Evolutionary conservation across 2,329 filamentous ascomycete genomes (phyloP), one percentile per base, ranked within the genome.

Genomic region (Xylariaceae sp.): DNA sequence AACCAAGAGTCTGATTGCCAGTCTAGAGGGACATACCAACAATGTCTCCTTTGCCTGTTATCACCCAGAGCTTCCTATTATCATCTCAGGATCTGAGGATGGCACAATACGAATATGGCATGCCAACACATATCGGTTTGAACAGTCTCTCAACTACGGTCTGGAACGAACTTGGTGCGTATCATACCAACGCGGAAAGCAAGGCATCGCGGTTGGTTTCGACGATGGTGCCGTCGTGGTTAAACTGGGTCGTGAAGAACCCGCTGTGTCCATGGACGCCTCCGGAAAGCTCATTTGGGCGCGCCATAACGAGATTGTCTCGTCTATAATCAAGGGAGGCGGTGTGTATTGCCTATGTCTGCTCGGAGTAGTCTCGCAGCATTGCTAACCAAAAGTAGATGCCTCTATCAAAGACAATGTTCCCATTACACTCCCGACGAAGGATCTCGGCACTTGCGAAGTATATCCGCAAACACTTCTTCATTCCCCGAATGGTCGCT

Each of bases 1-100:
- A 11, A 97, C 91, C 43, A 99, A 99, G 74, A 94, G 90, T 11
- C 77, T 97, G 58, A 96, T 97, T 66, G 94, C 94, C 30, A 97
- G 92, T 2, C 79, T 99, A 42, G 94, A 99, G 70, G 94, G 94
- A 27, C 94, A 99, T 70, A 95, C 90, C 30, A 96, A 91, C 71
- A 99, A 99, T 65, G 94, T 99, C 42, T 96, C 91, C 2, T 99
- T 97, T 65, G 94, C 94, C 44, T 95, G 91, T 71, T 99, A 97
- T 68, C 94, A 99, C 71, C 94, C 94, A 2, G 92, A 97, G 71
- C 76, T 99, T 43, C 94, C 94, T 2, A 86, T 99, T 58, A 99
- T 99, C 64, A 92, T 99, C 49, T 97, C 94, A 19, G 94, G 94
- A 62, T 97, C 92, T 22, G 94, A 99, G 71, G 94, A 99, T 70